These are phyloP conservation scores for Arthroderma sp. DNA, from an alignment of 2,329 filamentous ascomycete genomes.

Conservation along the genomic window DNA sequence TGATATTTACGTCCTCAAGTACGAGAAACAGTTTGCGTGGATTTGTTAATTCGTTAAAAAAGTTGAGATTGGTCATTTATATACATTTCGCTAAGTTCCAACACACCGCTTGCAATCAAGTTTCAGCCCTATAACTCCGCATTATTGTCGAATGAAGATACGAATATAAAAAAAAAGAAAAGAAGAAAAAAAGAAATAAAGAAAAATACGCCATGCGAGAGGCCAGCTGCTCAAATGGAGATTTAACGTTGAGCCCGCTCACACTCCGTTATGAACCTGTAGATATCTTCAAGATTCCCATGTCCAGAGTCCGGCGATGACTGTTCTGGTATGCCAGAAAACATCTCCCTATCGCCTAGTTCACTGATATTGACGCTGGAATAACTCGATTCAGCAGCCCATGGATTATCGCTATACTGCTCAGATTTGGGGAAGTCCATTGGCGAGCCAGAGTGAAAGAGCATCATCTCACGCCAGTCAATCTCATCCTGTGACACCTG, in stretches of 20 bases:
- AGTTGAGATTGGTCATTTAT: too few species aligned
- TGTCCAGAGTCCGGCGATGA: constrained; percentile 36
- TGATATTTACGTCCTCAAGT: too few species aligned
- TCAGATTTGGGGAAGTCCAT: constrained; percentile 30
- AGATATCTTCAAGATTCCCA: constrained; percentile 52
- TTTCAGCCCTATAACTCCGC: too few species aligned
- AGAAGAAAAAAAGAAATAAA: background rate
- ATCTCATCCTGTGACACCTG: constrained; percentile 29
- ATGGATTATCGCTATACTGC: constrained; percentile 39
- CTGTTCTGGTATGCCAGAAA: constrained; percentile 27
- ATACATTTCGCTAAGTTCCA: too few species aligned
- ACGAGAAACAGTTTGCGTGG: too few species aligned
- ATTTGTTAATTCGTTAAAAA: too few species aligned
- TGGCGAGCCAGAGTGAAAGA: constrained; percentile 22
- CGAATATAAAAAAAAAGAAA: background rate
- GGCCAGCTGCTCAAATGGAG: background rate
- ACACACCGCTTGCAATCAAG: too few species aligned
- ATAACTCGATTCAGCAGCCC: constrained; percentile 42
- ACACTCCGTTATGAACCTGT: constrained; percentile 52
- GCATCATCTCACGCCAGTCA: constrained; percentile 47
- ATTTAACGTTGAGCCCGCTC: constrained; percentile 34
- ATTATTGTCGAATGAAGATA: too few species aligned
- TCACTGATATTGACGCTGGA: constrained; percentile 46
- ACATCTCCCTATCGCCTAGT: constrained; percentile 28
- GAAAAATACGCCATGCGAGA: constrained; percentile 4